A percentile compares a stretch with the other conserved stretches of the same genome.
These are phyloP conservation scores for Aspergillus felis DNA, from an alignment of 2,329 filamentous ascomycete species.

Conservation along the genomic window DNA sequence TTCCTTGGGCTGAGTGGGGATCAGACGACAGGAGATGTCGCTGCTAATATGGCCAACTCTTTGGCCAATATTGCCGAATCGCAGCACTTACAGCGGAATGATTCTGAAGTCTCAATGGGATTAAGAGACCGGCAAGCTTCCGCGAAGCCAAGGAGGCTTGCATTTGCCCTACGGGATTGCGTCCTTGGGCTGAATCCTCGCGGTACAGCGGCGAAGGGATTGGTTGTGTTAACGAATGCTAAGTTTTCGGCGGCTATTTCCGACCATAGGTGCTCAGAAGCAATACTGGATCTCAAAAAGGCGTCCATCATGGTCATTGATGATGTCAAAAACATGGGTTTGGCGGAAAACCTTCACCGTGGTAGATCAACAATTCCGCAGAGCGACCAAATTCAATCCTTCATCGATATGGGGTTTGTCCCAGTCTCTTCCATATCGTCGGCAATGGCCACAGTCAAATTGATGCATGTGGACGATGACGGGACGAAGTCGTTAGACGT, in stretches of 20 bases:
- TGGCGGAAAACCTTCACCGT: constrained; percentile 30
- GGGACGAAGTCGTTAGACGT: constrained; percentile 68
- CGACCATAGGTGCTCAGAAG: constrained; percentile 60
- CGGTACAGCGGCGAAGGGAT: constrained; percentile 67
- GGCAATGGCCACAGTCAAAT: constrained; percentile 63
- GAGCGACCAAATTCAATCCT: constrained; percentile 45
- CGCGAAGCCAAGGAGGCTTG: constrained; percentile 50
- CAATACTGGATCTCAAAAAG: constrained; percentile 68
- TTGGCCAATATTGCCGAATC: constrained; percentile 71
- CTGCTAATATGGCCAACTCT: constrained; percentile 71
- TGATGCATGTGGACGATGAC: constrained; percentile 54
- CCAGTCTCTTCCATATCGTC: constrained; percentile 84
- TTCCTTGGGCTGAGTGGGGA: constrained; percentile 67
- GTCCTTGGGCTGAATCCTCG: constrained; percentile 81
- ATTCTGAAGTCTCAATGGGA: constrained; percentile 12
- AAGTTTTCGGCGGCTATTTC: constrained; percentile 66
- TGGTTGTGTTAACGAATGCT: constrained; percentile 75
- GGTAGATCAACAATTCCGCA: constrained; percentile 23
- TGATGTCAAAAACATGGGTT: constrained; percentile 54
- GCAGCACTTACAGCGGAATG: constrained; percentile 20
- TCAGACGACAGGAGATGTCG: constrained; percentile 67
- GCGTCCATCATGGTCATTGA: constrained; percentile 81
- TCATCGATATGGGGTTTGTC: constrained; percentile 69
- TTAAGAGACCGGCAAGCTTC: constrained; percentile 19
- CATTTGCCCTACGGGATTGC: constrained; percentile 72